Evolutionary conservation across 225 moss, liverwort and hornwort species (phyloP).

Genomic region (Bryoerythrophyllum caledonicum): DNA sequence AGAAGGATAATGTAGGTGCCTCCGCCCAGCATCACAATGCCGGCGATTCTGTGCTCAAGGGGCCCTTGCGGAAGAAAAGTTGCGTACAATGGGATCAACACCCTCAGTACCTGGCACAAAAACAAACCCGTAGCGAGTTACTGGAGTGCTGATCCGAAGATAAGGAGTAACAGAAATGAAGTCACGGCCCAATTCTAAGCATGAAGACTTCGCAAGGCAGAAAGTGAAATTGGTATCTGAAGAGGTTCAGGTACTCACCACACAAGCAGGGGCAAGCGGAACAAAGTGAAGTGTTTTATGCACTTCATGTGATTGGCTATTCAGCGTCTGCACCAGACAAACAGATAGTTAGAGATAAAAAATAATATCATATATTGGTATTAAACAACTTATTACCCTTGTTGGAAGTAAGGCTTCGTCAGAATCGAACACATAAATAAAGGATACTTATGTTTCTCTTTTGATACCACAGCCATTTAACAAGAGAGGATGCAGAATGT

Average conservation of each 20-base stretch:
- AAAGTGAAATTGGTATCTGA: slow-evolving; percentile 1
- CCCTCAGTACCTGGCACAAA: slow-evolving; percentile 79
- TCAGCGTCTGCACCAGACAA: slow-evolving; percentile 68
- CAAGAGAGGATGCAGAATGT: slow-evolving; percentile 7
- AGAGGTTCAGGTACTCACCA: slow-evolving; percentile 58
- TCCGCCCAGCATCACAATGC: slow-evolving; percentile 64
- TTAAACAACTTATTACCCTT: neutral
- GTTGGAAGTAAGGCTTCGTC: neutral
- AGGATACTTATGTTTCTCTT: neutral
- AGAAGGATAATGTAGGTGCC: slow-evolving; percentile 71
- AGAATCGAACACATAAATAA: neutral
- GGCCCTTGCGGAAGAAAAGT: slow-evolving; percentile 68
- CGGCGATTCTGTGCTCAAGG: slow-evolving; percentile 50
- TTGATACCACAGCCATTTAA: slow-evolving; percentile 4
- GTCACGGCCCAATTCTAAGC: neutral
- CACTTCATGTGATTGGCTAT: slow-evolving; percentile 93
- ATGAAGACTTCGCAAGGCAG: neutral
- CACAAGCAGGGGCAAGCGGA: slow-evolving; percentile 98
- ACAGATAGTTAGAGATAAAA: slow-evolving; percentile 8
- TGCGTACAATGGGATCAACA: slow-evolving; percentile 84
- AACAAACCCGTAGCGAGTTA: slow-evolving; percentile 5
- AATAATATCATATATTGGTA: neutral
- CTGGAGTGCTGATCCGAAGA: neutral
- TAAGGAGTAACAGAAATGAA: neutral
- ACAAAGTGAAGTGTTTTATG: slow-evolving; percentile 98